Base-by-base conservation (phyloP, 148 eudicot genomes). In the Fallopia convolvulus region DNA sequence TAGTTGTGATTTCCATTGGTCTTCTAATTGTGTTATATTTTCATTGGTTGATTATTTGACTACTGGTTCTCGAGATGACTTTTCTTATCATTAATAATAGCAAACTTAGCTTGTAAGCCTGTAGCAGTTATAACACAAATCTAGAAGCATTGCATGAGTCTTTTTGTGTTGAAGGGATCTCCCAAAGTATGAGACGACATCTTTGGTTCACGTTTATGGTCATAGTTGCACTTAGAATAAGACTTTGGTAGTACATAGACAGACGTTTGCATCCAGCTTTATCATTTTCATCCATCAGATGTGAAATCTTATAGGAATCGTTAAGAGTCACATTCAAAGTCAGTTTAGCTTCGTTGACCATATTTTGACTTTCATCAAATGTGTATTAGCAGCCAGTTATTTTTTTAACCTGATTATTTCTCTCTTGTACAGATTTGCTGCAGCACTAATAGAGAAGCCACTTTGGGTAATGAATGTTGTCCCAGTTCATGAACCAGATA, bases 391-490 rank as follows among this genome's bases (percentile, higher is more conserved):
- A 13, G 58, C 21, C 15, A 48, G 10, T 44, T 44, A 44, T 44
- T 63, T 32, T 36, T 36, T 14, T 33, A 66, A 33, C 15, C 80
- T 74, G 41, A 17, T 36, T 71, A 36, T 65, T 5, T 39, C 0
- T 52, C 32, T 48, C 41, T n/a, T 60, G 10, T 81, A 52, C 91
- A 95, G 99, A 77, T 95, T 93, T 79, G 99, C 99, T 76, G 89
- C 94, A 60, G 92, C 92, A 14, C 90, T 95, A 66, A 79, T 86
- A 68, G 76, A 87, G 72, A 85, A 53, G 82, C 94, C 98, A 9
- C 42, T 95, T 26, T 95, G 98, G 99, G 94, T 93, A 70, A 93
- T 95, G 97, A 95, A 95, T 83, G 89, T 93, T 41, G 83, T 95
- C 53, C 99, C 98, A n/a, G 72, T 89, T 74, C 83, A 90, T 72